Percentiles rank a stretch among this genome's conserved stretches.
Conservation (phyloP, 1,284 basidiomycete genomes). For the Trichosporon sp. region DNA sequence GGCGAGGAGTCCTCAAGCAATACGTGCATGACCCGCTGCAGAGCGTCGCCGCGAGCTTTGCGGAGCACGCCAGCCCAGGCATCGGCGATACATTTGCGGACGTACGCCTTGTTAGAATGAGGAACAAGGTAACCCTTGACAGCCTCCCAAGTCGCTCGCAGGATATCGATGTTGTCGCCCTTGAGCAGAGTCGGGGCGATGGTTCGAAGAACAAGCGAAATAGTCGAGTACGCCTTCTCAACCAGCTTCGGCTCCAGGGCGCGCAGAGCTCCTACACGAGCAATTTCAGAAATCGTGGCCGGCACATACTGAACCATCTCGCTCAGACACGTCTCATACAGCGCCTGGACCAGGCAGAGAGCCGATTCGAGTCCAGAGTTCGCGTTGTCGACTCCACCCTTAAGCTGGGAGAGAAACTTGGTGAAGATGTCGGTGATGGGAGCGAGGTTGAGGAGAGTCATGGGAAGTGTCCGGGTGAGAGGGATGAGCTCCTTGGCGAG, state of each 20-base stretch:
- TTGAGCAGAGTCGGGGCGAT: constrained; percentile 37
- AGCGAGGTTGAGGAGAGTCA: constrained; percentile 73
- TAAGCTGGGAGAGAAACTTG: constrained; percentile 54
- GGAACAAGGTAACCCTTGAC: constrained; percentile 37
- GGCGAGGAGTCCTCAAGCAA: constrained; percentile 32
- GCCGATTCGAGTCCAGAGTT: constrained; percentile 46
- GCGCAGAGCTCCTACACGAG: constrained; percentile 37
- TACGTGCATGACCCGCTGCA: constrained; percentile 29
- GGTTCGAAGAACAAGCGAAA: constrained; percentile 42
- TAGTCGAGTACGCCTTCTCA: constrained; percentile 46
- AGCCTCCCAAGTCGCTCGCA: constrained; percentile 34
- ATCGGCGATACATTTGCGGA: constrained; percentile 47
- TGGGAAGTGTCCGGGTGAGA: constrained; percentile 69
- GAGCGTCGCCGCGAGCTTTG: constrained; percentile 39
- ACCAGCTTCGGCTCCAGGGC: constrained; percentile 44
- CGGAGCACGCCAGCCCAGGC: constrained; percentile 47
- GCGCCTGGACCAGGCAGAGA: constrained; percentile 41
- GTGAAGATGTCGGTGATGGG: constrained; percentile 53
- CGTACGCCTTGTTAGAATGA: constrained; percentile 39
- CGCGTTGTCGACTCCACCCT: constrained; percentile 31
- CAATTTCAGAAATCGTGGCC: constrained; percentile 28
- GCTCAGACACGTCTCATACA: constrained; percentile 51
- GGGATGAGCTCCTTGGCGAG: constrained; percentile 61
- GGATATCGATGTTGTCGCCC: constrained; percentile 22
- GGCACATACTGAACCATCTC: constrained; percentile 36